phyloP scores from a whole-genome alignment of 495 filamentous ascomycete genomes.

The Talaromyces liani region DNA sequence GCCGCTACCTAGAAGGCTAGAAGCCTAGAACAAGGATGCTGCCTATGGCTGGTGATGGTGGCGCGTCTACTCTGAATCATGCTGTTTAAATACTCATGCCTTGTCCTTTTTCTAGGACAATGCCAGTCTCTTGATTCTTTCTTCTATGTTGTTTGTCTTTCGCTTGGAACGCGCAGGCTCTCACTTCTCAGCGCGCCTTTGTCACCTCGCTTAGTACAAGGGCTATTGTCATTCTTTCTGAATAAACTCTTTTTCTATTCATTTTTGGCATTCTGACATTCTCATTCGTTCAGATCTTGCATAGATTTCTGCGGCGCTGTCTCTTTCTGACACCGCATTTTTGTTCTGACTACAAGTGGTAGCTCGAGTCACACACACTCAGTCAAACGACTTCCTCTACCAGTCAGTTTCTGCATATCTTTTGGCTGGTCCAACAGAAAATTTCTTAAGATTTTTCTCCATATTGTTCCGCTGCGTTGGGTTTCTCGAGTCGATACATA shows the following conservation, averaged over 20 bases:
- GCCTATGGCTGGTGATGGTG: not conserved
- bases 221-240: not conserved
- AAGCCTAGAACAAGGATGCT: not conserved
- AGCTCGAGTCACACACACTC: not conserved
- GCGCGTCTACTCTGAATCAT: not conserved
- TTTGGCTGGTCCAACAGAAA: not conserved
- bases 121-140: not conserved
- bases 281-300: not conserved
- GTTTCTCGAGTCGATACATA: not conserved
- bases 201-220: not conserved
- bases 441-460: not conserved
- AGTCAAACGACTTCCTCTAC: not conserved
- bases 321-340: not conserved
- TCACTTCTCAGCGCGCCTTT: not conserved
- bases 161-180: not conserved
- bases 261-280: not conserved
- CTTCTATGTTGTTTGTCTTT: not conserved
- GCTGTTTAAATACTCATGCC: not conserved
- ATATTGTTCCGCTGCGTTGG: not conserved
- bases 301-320: not conserved
- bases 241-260: not conserved
- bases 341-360: not conserved
- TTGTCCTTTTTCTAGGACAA: not conserved
- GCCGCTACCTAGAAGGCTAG: not conserved
- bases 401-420: not conserved